Percentiles rank a stretch among this genome's conserved stretches.
phyloP scores from a whole-genome alignment of 1,139 yeast species.

The Keqinozyma sinolaborantium region DNA sequence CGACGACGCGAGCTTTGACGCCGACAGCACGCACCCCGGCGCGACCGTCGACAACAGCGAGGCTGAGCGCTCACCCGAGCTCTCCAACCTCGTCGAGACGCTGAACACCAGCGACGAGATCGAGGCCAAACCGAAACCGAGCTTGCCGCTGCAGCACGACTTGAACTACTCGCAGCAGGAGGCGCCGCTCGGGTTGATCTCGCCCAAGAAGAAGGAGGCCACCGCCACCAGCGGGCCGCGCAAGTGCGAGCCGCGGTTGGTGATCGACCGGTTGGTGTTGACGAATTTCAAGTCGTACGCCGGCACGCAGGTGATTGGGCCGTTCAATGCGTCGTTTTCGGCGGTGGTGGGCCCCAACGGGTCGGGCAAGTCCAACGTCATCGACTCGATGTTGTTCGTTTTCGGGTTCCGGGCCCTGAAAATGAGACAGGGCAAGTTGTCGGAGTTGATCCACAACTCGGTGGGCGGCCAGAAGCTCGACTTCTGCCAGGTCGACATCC shows the following conservation, averaged over 20 bases:
- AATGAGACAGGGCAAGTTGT: slow-evolving; percentile 92
- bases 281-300: slow-evolving; percentile 95
- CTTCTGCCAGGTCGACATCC: slow-evolving; percentile 90
- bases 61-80: slow-evolving; percentile 7
- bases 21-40: background rate
- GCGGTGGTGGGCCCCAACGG: slow-evolving; percentile 99
- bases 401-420: slow-evolving; percentile 96
- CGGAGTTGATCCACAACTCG: slow-evolving; percentile 88
- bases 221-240: background rate
- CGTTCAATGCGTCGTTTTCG: slow-evolving; percentile 88
- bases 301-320: slow-evolving; percentile 91
- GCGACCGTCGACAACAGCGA: slow-evolving; percentile 5
- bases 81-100: slow-evolving; percentile 11
- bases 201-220: slow-evolving; percentile 9
- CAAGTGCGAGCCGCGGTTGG: slow-evolving; percentile 55
- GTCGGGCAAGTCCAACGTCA: slow-evolving; percentile 95
- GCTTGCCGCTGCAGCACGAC: background rate
- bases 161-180: slow-evolving; percentile 9
- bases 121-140: slow-evolving; percentile 1
- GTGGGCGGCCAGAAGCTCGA: slow-evolving; percentile 58
- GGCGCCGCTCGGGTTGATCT: slow-evolving; percentile 8
- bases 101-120: slow-evolving; percentile 14
- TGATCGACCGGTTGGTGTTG: slow-evolving; percentile 68
- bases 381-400: slow-evolving; percentile 91
- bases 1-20: background rate